phyloP scores from a whole-genome alignment of 768 basidiomycete species.

The Flagelloscypha sp. region DNA sequence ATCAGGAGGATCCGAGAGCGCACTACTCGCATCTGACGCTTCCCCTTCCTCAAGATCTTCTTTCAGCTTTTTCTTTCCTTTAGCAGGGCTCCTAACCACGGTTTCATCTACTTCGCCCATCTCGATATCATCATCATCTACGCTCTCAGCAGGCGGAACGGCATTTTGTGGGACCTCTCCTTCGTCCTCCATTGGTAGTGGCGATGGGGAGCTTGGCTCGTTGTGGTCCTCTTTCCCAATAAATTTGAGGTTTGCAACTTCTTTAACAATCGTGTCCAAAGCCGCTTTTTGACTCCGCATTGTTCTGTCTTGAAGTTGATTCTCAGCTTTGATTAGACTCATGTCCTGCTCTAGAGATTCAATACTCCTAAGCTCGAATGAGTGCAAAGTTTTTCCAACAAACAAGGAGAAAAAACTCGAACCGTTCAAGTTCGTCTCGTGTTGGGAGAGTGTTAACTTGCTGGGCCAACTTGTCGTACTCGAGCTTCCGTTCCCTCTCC shows the following conservation, averaged over 20 bases:
- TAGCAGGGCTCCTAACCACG: too few species aligned
- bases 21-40: conserved; percentile 74
- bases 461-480: conserved; percentile 79
- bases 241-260: conserved; percentile 53
- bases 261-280: conserved; percentile 54
- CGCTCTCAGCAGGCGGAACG: conserved; percentile 14
- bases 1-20: conserved; percentile 70
- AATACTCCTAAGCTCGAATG: conserved; percentile 44
- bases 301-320: conserved; percentile 60
- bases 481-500: conserved; percentile 69
- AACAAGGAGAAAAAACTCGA: conserved; percentile 21
- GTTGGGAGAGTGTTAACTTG: conserved; percentile 72
- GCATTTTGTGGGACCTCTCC: conserved; percentile 15
- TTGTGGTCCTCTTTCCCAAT: conserved; percentile 67
- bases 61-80: conserved; percentile 45
- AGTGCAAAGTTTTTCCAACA: conserved; percentile 2
- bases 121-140: conserved; percentile 61
- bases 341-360: conserved; percentile 69
- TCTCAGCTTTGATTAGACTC: conserved; percentile 62
- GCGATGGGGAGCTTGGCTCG: conserved; percentile 29
- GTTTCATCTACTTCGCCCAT: conserved; percentile 88
- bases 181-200: conserved; percentile 31
- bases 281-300: conserved; percentile 63
- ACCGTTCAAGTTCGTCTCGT: conserved; percentile 73
- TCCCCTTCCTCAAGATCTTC: conserved; percentile 86